Conservation (phyloP, 352 stramenopile species). For the Globisporangium uncinulatum region DNA sequence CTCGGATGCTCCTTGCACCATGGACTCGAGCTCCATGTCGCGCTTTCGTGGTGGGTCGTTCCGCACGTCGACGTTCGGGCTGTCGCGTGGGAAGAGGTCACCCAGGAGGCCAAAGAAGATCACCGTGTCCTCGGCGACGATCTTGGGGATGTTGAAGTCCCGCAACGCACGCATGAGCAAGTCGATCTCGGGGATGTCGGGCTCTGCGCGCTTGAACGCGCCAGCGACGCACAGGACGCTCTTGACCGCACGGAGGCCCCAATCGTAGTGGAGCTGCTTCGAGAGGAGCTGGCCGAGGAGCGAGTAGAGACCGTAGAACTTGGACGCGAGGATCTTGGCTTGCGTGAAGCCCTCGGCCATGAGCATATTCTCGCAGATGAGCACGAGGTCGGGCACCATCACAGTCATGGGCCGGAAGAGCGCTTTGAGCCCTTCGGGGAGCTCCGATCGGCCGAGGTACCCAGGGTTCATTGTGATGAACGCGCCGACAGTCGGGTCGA, state of each 20-base stretch:
- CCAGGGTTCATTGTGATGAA: conserved; percentile 98
- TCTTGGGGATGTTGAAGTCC: conserved; percentile 97
- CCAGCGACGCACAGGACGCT: conserved; percentile 93
- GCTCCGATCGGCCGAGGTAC: conserved; percentile 92
- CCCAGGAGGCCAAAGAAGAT: conserved; percentile 94
- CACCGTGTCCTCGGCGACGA: conserved; percentile 92
- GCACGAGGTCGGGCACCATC: conserved; percentile 94
- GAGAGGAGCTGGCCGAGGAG: conserved; percentile 91
- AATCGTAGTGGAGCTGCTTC: conserved; percentile 96
- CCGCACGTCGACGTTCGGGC: conserved; percentile 80
- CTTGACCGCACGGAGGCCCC: conserved; percentile 93
- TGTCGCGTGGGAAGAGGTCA: conserved; percentile 92
- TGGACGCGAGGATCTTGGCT: conserved; percentile 92
- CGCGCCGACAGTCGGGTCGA: conserved; percentile 91
- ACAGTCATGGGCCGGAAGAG: conserved; percentile 96
- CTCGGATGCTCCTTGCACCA: conserved; percentile 78
- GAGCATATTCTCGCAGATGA: conserved; percentile 98
- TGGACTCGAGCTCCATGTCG: conserved; percentile 90
- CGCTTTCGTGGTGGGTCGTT: conserved; percentile 90
- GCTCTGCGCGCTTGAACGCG: conserved; percentile 92
- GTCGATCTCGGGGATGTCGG: conserved; percentile 90
- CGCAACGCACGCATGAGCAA: conserved; percentile 94
- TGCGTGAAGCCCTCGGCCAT: conserved; percentile 96
- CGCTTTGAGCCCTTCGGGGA: conserved; percentile 93
- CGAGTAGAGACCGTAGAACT: conserved; percentile 96